Evolutionary conservation across 352 stramenopile genomes (phyloP).

Genomic region (Pseudoperonospora humuli): DNA sequence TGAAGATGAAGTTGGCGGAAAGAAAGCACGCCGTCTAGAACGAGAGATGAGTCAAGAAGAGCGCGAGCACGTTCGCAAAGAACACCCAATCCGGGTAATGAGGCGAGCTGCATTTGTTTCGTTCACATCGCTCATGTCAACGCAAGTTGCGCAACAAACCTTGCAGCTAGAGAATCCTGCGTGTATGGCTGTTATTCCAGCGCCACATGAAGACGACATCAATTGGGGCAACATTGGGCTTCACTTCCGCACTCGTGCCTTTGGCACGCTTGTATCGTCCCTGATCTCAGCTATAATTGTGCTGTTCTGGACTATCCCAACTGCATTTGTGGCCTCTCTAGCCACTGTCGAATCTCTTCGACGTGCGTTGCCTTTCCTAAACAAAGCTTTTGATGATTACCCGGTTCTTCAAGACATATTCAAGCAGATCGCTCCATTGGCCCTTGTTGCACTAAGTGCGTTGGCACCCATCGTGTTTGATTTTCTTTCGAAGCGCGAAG

Average conservation of each 20-base stretch:
- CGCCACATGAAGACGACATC: slow-evolving; percentile 58
- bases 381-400: slow-evolving; percentile 55
- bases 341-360: slow-evolving; percentile 61
- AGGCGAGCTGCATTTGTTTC: slow-evolving; percentile 65
- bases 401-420: slow-evolving; percentile 49
- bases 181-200: slow-evolving; percentile 40
- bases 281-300: slow-evolving; percentile 56
- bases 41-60: slow-evolving; percentile 41
- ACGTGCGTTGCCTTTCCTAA: slow-evolving; percentile 50
- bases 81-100: slow-evolving; percentile 58
- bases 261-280: slow-evolving; percentile 43
- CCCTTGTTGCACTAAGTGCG: slow-evolving; percentile 45
- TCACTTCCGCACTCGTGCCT: slow-evolving; percentile 36
- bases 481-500: slow-evolving; percentile 55
- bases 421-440: slow-evolving; percentile 67
- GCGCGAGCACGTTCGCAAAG: slow-evolving; percentile 35
- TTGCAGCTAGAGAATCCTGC: slow-evolving; percentile 53
- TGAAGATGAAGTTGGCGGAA: slow-evolving; percentile 20
- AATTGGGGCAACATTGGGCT: slow-evolving; percentile 72
- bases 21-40: slow-evolving; percentile 27
- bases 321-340: slow-evolving; percentile 65
- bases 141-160: slow-evolving; percentile 62
- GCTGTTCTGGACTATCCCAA: slow-evolving; percentile 81
- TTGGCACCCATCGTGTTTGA: slow-evolving; percentile 60
- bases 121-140: slow-evolving; percentile 63